Conservation (phyloP, 495 filamentous ascomycete genomes). For the Penicillium daleae region DNA sequence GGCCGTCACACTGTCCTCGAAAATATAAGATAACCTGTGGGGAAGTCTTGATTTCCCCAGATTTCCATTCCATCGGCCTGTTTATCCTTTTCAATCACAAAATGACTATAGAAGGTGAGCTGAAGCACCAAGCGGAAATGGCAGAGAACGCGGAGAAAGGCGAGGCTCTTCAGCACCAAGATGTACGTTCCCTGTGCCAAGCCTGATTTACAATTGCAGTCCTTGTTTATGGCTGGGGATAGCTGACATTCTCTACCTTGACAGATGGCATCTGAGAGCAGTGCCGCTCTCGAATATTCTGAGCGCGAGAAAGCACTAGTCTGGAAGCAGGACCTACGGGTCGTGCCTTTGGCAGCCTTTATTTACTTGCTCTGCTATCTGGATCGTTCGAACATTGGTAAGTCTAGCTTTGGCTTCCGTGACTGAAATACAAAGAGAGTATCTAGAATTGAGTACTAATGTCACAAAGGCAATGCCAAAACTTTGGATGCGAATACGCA, state of each 20-base stretch:
- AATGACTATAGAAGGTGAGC: neutral
- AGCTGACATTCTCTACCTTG: neutral
- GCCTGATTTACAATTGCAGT: neutral
- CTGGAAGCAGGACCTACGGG: neutral
- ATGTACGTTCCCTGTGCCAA: neutral
- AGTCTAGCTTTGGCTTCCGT: neutral
- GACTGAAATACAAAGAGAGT: neutral
- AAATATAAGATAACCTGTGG: neutral
- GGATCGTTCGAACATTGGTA: neutral
- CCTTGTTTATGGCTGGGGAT: neutral
- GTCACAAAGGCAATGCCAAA: conserved; percentile 57
- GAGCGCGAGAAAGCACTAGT: neutral
- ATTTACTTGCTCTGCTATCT: neutral
- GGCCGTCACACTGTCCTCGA: neutral
- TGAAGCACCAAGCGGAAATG: neutral
- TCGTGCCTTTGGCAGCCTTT: neutral
- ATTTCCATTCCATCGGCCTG: neutral
- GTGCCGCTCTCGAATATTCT: neutral
- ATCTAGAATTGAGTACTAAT: neutral
- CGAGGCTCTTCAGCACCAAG: neutral
- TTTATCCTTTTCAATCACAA: neutral
- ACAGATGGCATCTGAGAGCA: neutral
- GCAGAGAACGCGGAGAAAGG: neutral
- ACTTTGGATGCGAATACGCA: conserved; percentile 61
- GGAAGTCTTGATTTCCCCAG: neutral